Conservation (phyloP, 352 stramenopile species). For the Pythium phragmiticola region DNA sequence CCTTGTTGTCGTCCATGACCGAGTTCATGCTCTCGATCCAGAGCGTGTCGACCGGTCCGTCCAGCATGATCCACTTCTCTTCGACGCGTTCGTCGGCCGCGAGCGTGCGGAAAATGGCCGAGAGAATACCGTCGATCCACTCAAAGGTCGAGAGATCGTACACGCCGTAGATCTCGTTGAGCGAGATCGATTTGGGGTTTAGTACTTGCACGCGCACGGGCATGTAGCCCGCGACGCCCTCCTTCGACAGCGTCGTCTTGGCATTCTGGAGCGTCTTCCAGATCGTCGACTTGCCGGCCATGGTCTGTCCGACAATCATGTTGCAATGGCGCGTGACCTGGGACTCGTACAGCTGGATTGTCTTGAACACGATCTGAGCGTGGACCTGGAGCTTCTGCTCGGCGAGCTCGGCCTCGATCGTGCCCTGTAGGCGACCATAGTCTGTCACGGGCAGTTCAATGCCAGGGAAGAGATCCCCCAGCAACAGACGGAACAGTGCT, state of each 20-base stretch:
- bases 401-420: constrained; percentile 84
- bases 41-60: constrained; percentile 93
- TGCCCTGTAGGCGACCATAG: constrained; percentile 67
- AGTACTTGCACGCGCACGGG: constrained; percentile 88
- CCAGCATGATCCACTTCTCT: constrained; percentile 96
- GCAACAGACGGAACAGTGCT: constrained; percentile 93
- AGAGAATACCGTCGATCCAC: constrained; percentile 95
- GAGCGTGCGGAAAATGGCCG: constrained; percentile 90
- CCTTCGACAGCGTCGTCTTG: constrained; percentile 76
- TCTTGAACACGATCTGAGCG: constrained; percentile 92
- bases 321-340: constrained; percentile 95
- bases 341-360: constrained; percentile 97
- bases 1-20: constrained; percentile 96
- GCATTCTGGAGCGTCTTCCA: constrained; percentile 75
- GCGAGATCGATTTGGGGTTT: constrained; percentile 95
- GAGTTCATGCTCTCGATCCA: constrained; percentile 98
- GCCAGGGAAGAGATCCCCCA: constrained; percentile 90
- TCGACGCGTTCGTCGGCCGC: constrained; percentile 84
- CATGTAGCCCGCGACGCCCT: constrained; percentile 69
- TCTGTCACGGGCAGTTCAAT: constrained; percentile 92
- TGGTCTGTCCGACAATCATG: constrained; percentile 93
- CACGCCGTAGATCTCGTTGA: constrained; percentile 94
- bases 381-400: constrained; percentile 84
- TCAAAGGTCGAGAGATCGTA: constrained; percentile 95
- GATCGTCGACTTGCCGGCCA: constrained; percentile 90